Base-by-base conservation (phyloP, 768 basidiomycete species). In the Harrya chromipes region DNA sequence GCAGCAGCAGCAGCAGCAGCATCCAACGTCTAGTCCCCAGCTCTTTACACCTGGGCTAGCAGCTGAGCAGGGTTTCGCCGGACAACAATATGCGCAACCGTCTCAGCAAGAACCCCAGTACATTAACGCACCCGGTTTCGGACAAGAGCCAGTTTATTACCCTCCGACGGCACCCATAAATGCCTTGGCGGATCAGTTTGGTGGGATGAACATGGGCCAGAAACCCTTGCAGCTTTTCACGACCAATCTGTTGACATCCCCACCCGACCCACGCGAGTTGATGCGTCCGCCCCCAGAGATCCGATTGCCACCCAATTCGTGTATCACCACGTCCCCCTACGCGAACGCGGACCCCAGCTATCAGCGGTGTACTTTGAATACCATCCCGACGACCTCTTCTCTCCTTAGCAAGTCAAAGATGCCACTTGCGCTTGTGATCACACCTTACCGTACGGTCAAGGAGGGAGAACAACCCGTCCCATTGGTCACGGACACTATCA, bases 271-370 rank as follows among this genome's bases (percentile, higher is more conserved):
- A 3, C 79, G 82, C 41, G 93, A 92, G 54, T 74, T 99, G 39
- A 74, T 80, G 37, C 74, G 78, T 29, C 85, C 87, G 0, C 94
- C 94, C 1, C 97, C 97, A 4, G 90, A 92, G 52, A 94, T 95
- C 49, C 78, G 86, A 20, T 75, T 98, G 2, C 94, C 95, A 2
- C 86, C 92, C 10, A 87, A 87, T 54, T 82, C 91, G 6, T 86
- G 80, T 55, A 75, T 94, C 44, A 87, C 90, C 6, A 83, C 84
- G 13, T 83, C 85, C 26, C 89, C 86, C 1, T 75, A 72, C 16
- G 88, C 90, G 31, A 93, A 94, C 58, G 86, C 94, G 13, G 87
- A 97, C 65, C 78, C 84, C 27, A 93, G 89, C 13, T 98, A 97
- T 70, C 90, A 94, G 71, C 84, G 97, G 41, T 83, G 77, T 53